Conservation (phyloP, 305 asterid species). For the Solanum hybrid region DNA sequence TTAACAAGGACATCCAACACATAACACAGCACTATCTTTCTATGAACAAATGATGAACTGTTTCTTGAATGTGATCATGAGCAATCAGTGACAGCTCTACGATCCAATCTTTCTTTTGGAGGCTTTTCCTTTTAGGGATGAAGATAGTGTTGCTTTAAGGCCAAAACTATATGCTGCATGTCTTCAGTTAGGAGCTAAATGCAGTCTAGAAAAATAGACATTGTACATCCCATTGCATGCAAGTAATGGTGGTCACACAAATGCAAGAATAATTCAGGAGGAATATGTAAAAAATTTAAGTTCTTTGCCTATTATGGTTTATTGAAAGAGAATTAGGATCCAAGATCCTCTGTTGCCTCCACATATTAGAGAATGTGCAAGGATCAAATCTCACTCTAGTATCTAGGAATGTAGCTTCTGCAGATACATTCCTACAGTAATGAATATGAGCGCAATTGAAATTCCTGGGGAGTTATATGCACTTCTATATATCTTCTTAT, state of each 20-base stretch:
- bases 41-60: background rate
- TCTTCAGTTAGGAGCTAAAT: background rate
- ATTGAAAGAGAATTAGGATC: background rate
- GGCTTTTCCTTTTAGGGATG: background rate
- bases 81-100: background rate
- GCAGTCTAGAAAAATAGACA: background rate
- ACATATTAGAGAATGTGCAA: background rate
- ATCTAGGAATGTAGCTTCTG: background rate
- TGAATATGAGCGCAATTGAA: too few species aligned
- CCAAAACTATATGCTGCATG: background rate
- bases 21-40: background rate
- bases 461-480: too few species aligned
- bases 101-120: background rate
- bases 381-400: background rate
- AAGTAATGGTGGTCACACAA: background rate
- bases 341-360: background rate
- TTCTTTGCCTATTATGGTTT: background rate
- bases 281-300: background rate
- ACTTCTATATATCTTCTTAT: background rate
- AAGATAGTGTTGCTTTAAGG: background rate
- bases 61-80: background rate
- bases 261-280: background rate
- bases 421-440: background rate
- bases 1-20: background rate
- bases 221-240: background rate